Conservation (phyloP, 768 basidiomycete genomes). For the Gymnopilus junonius region DNA sequence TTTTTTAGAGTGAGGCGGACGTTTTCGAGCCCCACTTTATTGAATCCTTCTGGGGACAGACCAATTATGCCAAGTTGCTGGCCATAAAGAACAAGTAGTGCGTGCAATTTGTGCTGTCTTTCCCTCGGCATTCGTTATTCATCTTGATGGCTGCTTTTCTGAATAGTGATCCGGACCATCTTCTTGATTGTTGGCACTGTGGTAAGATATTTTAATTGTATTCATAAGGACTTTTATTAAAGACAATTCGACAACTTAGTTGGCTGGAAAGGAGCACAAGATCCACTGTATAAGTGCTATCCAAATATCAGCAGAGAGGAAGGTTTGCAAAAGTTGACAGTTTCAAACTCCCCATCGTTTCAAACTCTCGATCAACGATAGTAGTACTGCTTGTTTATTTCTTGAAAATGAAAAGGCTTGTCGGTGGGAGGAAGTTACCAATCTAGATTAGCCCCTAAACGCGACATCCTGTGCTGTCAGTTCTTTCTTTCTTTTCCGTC, state of each 20-base stretch:
- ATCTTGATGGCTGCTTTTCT: neutral
- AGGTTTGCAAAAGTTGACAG: too few species aligned
- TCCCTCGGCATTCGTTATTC: neutral
- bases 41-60: slow-evolving; percentile 48
- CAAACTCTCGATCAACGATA: too few species aligned
- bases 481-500: too few species aligned
- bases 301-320: neutral
- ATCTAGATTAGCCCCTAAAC: too few species aligned
- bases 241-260: neutral
- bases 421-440: too few species aligned
- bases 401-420: too few species aligned
- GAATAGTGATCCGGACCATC: slow-evolving; percentile 49
- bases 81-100: slow-evolving; percentile 53
- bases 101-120: slow-evolving; percentile 5
- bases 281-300: slow-evolving; percentile 7
- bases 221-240: neutral
- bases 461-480: too few species aligned
- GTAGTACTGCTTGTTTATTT: too few species aligned
- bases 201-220: slow-evolving; percentile 24
- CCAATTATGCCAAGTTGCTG: slow-evolving; percentile 41
- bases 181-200: slow-evolving; percentile 56
- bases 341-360: too few species aligned
- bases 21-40: slow-evolving; percentile 45
- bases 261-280: too few species aligned
- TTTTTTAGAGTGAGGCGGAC: slow-evolving; percentile 49